Conservation (phyloP, 345 rosid species). For the Eucalyptus curtisii region DNA sequence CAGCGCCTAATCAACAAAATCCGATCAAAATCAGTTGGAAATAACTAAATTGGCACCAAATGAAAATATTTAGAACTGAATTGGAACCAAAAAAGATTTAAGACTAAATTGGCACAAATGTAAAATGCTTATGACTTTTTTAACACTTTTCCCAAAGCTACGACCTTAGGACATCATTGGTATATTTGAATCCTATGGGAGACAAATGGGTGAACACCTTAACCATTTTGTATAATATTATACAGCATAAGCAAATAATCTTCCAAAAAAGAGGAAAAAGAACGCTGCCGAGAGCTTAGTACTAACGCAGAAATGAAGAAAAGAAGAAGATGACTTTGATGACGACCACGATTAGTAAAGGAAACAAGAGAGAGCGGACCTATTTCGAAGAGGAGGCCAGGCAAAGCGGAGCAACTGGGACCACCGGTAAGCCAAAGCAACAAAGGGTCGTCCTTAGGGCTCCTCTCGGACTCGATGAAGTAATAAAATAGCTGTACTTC, state of each 20-base stretch:
- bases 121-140: too few species aligned
- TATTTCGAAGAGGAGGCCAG: not conserved
- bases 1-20: too few species aligned
- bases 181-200: too few species aligned
- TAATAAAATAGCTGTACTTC: slow-evolving; percentile 8
- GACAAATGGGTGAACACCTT: too few species aligned
- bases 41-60: too few species aligned
- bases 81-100: too few species aligned
- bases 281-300: not conserved
- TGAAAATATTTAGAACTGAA: too few species aligned
- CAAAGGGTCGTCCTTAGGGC: slow-evolving; percentile 7
- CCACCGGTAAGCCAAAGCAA: slow-evolving; percentile 18
- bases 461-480: slow-evolving; percentile 8
- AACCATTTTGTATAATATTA: too few species aligned
- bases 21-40: too few species aligned
- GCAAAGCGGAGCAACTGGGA: slow-evolving; percentile 14
- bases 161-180: too few species aligned
- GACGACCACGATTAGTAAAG: not conserved
- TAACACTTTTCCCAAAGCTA: too few species aligned
- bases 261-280: not conserved
- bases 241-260: not conserved
- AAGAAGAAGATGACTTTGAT: not conserved
- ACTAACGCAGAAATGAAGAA: not conserved
- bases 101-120: too few species aligned
- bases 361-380: not conserved